These are phyloP conservation scores for Taiozyma sp. DNA, from an alignment of 1,139 yeast species.

Conservation along the genomic window DNA sequence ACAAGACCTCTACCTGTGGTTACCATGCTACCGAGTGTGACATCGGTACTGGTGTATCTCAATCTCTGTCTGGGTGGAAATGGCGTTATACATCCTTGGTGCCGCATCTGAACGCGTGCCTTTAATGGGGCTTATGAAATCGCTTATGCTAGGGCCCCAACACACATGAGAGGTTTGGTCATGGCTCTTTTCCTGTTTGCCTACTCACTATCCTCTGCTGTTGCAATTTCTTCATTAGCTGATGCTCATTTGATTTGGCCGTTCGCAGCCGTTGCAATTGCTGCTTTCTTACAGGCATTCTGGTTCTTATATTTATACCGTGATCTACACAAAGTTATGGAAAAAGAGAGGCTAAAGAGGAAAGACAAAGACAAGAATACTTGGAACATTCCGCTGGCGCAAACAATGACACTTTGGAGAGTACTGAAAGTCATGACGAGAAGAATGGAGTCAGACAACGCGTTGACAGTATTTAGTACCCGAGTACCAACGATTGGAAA, in stretches of 20 bases:
- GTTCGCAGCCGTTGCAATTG: constrained; percentile 45
- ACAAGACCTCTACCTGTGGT: constrained; percentile 75
- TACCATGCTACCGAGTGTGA: constrained; percentile 40
- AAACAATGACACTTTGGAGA: background rate
- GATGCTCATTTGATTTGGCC: constrained; percentile 57
- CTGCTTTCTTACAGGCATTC: constrained; percentile 40
- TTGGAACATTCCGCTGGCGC: constrained; percentile 1
- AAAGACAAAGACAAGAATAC: constrained; percentile 9
- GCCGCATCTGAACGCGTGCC: constrained; percentile 69
- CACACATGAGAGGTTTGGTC: constrained; percentile 61
- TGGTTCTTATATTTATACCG: constrained; percentile 44
- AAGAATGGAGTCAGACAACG: background rate
- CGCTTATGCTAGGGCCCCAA: constrained; percentile 69
- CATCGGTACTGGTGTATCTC: constrained; percentile 41
- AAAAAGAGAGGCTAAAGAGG: constrained; percentile 29
- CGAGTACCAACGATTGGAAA: too few species aligned
- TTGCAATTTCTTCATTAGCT: constrained; percentile 46
- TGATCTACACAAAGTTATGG: constrained; percentile 51
- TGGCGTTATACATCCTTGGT: constrained; percentile 45
- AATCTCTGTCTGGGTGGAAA: constrained; percentile 53
- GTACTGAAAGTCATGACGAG: background rate
- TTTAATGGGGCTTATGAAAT: constrained; percentile 66
- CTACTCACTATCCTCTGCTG: constrained; percentile 58
- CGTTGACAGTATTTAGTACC: background rate
- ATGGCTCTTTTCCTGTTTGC: constrained; percentile 62